Conservation (phyloP, 139 green algal genomes). For the Diplosphaera chodatii region DNA sequence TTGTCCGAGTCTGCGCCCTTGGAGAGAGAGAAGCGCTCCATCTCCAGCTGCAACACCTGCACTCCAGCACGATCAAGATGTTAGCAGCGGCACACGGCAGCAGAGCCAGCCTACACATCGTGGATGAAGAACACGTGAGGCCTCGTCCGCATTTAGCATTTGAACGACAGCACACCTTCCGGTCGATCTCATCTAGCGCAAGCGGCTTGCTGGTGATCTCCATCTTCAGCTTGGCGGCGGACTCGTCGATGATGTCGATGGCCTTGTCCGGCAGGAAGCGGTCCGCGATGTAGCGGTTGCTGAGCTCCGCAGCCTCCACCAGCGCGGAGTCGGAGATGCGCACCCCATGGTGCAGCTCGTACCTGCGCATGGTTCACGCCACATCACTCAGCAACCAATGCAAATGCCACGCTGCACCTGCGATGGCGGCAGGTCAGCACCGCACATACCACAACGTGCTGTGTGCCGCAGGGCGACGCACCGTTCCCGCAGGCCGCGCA, state of each 20-base stretch:
- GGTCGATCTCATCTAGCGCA: constrained; percentile 91
- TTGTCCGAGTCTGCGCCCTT: constrained; percentile 38
- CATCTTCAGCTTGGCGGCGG: constrained; percentile 97
- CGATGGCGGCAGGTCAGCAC: too few relatives aligned
- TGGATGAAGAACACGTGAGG: too few relatives aligned
- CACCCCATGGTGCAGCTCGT: constrained; percentile 87
- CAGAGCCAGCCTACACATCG: too few relatives aligned
- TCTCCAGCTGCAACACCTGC: constrained; percentile 81
- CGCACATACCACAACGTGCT: too few relatives aligned
- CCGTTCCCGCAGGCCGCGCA: constrained; percentile 88
- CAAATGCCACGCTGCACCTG: too few relatives aligned
- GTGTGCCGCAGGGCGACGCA: too few relatives aligned
- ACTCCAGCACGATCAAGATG: too few relatives aligned
- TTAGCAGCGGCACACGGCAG: too few relatives aligned
- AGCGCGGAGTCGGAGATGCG: constrained; percentile 77
- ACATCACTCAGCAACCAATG: too few relatives aligned
- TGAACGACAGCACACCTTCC: too few relatives aligned
- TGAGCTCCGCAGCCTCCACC: constrained; percentile 76
- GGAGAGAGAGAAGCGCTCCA: constrained; percentile 83
- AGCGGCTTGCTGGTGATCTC: constrained; percentile 97
- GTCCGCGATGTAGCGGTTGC: constrained; percentile 90
- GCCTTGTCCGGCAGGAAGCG: constrained; percentile 80
- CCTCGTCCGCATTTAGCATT: too few relatives aligned
- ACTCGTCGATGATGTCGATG: constrained; percentile 68
- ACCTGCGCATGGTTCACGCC: too few relatives aligned